Conservation (phyloP, 371 early-diverging fungal genomes). For the Rhizopus arrhizus region DNA sequence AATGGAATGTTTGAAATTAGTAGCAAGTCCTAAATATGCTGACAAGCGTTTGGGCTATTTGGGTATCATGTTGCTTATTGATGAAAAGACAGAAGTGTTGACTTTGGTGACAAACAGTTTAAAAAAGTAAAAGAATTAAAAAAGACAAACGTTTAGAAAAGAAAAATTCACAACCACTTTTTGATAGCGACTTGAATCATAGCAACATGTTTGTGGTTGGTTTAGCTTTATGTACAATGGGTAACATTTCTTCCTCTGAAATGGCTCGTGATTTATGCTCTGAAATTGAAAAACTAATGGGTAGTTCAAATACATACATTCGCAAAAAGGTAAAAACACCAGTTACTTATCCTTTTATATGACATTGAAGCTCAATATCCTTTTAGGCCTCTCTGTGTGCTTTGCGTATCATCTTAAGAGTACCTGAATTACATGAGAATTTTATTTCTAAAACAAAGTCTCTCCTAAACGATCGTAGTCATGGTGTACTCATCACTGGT, state of each 20-base stretch:
- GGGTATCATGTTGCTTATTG: slow-evolving; percentile 94
- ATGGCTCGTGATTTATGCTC: slow-evolving; percentile 93
- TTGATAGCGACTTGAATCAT: slow-evolving; percentile 88
- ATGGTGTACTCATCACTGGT: slow-evolving; percentile 92
- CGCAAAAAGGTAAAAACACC: slow-evolving; percentile 82
- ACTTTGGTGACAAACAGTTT: slow-evolving; percentile 96
- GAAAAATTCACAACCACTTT: too few relatives aligned
- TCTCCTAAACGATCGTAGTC: slow-evolving; percentile 90
- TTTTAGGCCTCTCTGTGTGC: slow-evolving; percentile 91
- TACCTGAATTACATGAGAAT: slow-evolving; percentile 90
- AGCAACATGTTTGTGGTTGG: slow-evolving; percentile 95
- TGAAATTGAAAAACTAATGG: slow-evolving; percentile 92
- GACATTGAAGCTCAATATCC: too few relatives aligned
- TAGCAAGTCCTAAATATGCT: slow-evolving; percentile 88
- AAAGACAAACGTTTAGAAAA: too few relatives aligned
- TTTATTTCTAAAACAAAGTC: slow-evolving; percentile 75
- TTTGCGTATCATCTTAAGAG: slow-evolving; percentile 86
- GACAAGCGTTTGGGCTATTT: slow-evolving; percentile 97
- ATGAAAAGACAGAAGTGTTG: slow-evolving; percentile 95
- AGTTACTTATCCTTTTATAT: too few relatives aligned
- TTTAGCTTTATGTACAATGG: slow-evolving; percentile 92
- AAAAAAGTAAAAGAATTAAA: slow-evolving; percentile 72
- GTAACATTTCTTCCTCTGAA: slow-evolving; percentile 92
- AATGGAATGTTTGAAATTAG: slow-evolving; percentile 97
- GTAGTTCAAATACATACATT: slow-evolving; percentile 90